Percentiles rank a stretch among this genome's conserved stretches.
Evolutionary conservation across 2,329 filamentous ascomycete genomes (phyloP).

Genomic region (Clarireedia homoeocarpa): DNA sequence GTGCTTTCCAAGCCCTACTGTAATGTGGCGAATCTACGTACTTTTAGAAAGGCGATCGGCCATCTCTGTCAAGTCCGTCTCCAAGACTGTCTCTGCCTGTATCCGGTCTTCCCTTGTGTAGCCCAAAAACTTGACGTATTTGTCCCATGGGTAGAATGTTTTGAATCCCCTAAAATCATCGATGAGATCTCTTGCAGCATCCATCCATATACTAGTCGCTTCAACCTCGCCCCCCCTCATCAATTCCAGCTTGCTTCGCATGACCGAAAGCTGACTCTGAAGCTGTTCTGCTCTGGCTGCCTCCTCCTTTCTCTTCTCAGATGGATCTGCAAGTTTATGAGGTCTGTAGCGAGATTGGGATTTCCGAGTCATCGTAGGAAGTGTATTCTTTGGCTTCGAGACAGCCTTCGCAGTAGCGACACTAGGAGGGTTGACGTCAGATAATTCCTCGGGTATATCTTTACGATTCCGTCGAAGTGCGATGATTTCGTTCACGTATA

Average conservation of each 20-base stretch:
- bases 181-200: conserved; percentile 49
- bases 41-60: conserved; percentile 25
- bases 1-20: neutral
- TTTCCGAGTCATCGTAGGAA: neutral
- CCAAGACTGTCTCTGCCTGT: conserved; percentile 22
- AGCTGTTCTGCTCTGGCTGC: conserved; percentile 27
- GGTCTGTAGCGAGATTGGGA: conserved; percentile 1
- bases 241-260: conserved; percentile 32
- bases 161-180: conserved; percentile 57
- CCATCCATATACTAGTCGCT: conserved; percentile 43
- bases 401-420: neutral
- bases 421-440: conserved; percentile 8
- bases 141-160: conserved; percentile 59
- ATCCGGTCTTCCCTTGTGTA: conserved; percentile 18
- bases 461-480: conserved; percentile 37
- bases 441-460: conserved; percentile 34
- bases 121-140: conserved; percentile 52
- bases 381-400: neutral
- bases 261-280: conserved; percentile 33
- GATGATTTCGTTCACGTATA: conserved; percentile 69
- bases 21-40: conserved; percentile 9
- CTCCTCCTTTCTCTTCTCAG: conserved; percentile 33
- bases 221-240: conserved; percentile 25
- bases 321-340: conserved; percentile 16
- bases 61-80: conserved; percentile 24